A percentile compares a stretch with the other conserved stretches of the same genome.
These are phyloP conservation scores for Zymoseptoria pseudotritici DNA, from an alignment of 2,329 filamentous ascomycete genomes.

Conservation along the genomic window DNA sequence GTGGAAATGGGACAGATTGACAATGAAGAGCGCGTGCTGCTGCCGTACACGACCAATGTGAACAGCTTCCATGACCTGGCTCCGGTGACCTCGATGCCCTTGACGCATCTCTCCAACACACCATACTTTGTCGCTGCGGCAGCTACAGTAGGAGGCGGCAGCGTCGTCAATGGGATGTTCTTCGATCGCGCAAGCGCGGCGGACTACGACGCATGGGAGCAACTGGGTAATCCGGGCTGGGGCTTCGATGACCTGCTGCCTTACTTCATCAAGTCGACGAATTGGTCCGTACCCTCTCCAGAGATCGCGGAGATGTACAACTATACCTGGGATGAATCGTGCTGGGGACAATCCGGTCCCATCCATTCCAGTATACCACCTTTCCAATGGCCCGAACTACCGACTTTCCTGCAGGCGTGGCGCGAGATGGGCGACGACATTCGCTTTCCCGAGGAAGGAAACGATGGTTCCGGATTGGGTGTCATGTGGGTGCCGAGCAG, in stretches of 20 bases:
- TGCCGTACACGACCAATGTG: background rate
- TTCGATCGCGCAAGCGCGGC: constrained; percentile 31
- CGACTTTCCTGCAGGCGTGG: constrained; percentile 3
- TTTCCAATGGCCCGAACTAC: constrained; percentile 7
- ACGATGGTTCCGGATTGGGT: constrained; percentile 25
- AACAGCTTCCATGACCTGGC: background rate
- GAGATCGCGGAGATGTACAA: constrained; percentile 16
- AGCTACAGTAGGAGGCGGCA: constrained; percentile 31
- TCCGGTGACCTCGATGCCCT: constrained; percentile 6
- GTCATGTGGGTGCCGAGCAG: constrained; percentile 32
- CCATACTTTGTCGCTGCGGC: constrained; percentile 16
- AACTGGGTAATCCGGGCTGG: constrained; percentile 17
- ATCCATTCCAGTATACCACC: constrained; percentile 7
- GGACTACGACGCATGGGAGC: constrained; percentile 37
- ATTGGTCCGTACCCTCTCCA: constrained; percentile 2
- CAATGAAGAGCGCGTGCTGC: constrained; percentile 1
- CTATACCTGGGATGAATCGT: constrained; percentile 8
- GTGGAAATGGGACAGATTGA: constrained; percentile 11
- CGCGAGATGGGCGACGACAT: constrained; percentile 9
- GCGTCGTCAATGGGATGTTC: constrained; percentile 34
- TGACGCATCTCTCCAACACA: constrained; percentile 17
- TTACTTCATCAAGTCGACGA: constrained; percentile 18
- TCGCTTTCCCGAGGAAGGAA: constrained; percentile 12
- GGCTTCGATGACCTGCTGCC: constrained; percentile 12
- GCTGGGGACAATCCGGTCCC: constrained; percentile 7